Percentiles rank a stretch among this genome's conserved stretches.
These are phyloP conservation scores for Amanita molliuscula DNA, from an alignment of 768 basidiomycete genomes.

Conservation along the genomic window DNA sequence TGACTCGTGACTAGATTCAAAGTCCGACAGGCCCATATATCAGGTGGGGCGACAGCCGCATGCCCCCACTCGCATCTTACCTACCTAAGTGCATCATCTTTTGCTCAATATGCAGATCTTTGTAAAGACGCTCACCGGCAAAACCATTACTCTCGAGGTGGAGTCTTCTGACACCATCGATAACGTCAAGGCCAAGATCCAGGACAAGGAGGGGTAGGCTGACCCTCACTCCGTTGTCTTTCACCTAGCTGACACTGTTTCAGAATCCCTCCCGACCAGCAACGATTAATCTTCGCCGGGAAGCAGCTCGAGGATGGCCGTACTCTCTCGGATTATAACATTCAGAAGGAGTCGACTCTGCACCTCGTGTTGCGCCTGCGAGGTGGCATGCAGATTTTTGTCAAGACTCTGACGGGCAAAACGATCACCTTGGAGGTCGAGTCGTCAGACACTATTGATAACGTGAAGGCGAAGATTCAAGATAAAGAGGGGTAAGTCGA, in stretches of 20 bases:
- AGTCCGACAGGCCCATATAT: constrained; percentile 26
- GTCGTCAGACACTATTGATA: constrained; percentile 62
- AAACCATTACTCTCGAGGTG: constrained; percentile 5
- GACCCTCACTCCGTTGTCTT: background rate
- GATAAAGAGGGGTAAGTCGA: constrained; percentile 68
- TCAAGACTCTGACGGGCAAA: constrained; percentile 58
- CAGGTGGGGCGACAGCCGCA: constrained; percentile 11
- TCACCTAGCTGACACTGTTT: background rate
- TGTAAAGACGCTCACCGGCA: constrained; percentile 7
- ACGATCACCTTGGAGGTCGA: constrained; percentile 71
- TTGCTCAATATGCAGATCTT: constrained; percentile 9
- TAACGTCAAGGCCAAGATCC: constrained; percentile 7
- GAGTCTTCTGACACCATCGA: constrained; percentile 8
- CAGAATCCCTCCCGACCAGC: constrained; percentile 7
- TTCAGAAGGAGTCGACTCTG: constrained; percentile 7
- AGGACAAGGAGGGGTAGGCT: constrained; percentile 7
- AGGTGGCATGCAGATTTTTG: constrained; percentile 36
- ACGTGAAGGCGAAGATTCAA: constrained; percentile 77
- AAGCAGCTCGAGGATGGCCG: constrained; percentile 8
- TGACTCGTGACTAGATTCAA: constrained; percentile 18
- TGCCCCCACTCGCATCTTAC: constrained; percentile 7
- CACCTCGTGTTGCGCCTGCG: constrained; percentile 6
- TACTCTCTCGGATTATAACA: constrained; percentile 7
- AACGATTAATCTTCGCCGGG: constrained; percentile 5
- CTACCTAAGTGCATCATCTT: constrained; percentile 6